Base-by-base conservation (phyloP, 78 protist species). In the Guillardia theta region DNA sequence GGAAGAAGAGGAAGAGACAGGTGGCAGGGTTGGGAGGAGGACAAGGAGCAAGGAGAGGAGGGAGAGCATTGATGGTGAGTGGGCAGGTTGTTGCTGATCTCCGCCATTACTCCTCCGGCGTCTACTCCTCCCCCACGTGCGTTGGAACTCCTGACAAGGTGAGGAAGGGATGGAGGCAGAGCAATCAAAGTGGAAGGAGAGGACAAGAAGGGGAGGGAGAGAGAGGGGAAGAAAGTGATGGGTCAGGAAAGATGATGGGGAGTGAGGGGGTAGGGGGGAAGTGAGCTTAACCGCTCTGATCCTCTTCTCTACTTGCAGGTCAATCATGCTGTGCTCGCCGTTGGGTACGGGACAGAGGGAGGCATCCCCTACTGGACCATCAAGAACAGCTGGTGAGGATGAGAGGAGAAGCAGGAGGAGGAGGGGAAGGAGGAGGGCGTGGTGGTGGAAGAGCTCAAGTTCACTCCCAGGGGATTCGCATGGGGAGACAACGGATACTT, bases 361-460 rank as follows among this genome's bases (percentile, higher is more conserved):
- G 48, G 33, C 0, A 0, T 27, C 48, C 44, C 1, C 39, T 97
- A 95, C 96, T 96, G 97, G 97, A 92, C 95, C 93, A 97, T 97
- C 93, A 97, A 97, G 95, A 98, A 98, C 98, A 94, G 97, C 37
- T 97, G 98, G 99, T n/a, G n/a, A n/a, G n/a, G n/a, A n/a, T n/a
- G n/a, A n/a, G n/a, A n/a, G n/a, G n/a, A n/a, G n/a, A n/a, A n/a
- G n/a, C n/a, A n/a, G n/a, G n/a, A n/a, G n/a, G n/a, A n/a, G n/a
- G n/a, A n/a, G n/a, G n/a, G n/a, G n/a, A n/a, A n/a, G n/a, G n/a
- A n/a, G n/a, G n/a, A n/a, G 15, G 43, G 43, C 15, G 80, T n/a
- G 80, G 43, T 50, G 58, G 15, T 10, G 58, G 58, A 15, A 50
- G 58, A 50, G 58, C 30, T 15, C 30, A 50, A 19, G 58, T 50